phyloP scores from a whole-genome alignment of 75 land plant genomes.

The Cupressus sempervirens region DNA sequence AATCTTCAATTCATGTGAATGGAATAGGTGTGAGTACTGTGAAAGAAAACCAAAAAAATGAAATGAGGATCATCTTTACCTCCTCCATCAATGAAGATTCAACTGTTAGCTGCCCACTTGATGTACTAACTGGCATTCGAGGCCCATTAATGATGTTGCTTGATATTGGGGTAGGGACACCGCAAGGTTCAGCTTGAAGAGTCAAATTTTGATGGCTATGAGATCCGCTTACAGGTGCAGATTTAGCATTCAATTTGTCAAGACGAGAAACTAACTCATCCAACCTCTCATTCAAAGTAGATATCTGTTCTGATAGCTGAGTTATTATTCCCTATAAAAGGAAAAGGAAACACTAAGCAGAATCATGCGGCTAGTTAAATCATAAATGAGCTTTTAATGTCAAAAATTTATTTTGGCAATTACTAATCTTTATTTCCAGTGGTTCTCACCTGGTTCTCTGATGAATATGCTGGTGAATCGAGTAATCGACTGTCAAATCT shows the following conservation, averaged over 20 bases:
- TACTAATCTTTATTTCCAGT: constrained; percentile 6
- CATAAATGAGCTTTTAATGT: background rate
- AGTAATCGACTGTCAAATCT: constrained; percentile 26
- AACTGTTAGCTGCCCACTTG: constrained; percentile 45
- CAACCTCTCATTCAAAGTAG: constrained; percentile 72
- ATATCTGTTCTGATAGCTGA: constrained; percentile 74
- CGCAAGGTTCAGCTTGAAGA: constrained; percentile 44
- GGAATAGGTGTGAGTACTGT: background rate
- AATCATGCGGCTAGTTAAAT: background rate
- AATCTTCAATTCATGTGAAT: background rate
- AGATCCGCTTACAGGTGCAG: constrained; percentile 34
- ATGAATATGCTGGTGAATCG: constrained; percentile 28
- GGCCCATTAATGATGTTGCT: constrained; percentile 34
- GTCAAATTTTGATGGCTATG: constrained; percentile 51
- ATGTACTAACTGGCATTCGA: constrained; percentile 29
- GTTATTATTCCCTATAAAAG: constrained; percentile 40
- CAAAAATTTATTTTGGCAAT: background rate
- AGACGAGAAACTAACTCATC: constrained; percentile 72
- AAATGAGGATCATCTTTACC: constrained; percentile 31
- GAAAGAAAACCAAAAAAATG: background rate
- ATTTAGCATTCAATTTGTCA: constrained; percentile 65
- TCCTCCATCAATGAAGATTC: constrained; percentile 64
- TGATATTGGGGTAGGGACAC: constrained; percentile 56
- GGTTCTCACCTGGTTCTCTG: constrained; percentile 38
- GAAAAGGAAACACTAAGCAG: background rate